Evolutionary conservation across 768 basidiomycete species (phyloP).

Genomic region (Boletellus ananiceps): DNA sequence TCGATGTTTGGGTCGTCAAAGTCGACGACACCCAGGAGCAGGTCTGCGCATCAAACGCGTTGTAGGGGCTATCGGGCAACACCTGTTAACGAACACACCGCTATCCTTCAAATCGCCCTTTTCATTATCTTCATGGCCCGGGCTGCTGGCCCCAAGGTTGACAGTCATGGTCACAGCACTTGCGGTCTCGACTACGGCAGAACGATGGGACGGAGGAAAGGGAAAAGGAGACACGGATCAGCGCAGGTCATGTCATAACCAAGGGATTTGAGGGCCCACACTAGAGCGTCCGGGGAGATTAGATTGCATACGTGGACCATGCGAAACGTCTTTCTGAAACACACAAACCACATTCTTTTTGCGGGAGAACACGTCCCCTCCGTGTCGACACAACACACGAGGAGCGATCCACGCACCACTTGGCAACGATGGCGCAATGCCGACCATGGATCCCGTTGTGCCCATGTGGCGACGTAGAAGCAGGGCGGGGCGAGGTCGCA

Average conservation of each 20-base stretch:
- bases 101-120: slow-evolving; percentile 8
- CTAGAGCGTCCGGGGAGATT: not conserved
- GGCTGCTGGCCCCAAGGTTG: not conserved
- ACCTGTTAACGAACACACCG: not conserved
- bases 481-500: too few relatives aligned
- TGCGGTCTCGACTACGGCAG: not conserved
- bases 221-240: not conserved
- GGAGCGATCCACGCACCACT: too few relatives aligned
- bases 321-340: not conserved
- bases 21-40: slow-evolving; percentile 6
- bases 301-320: too few relatives aligned
- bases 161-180: slow-evolving; percentile 12
- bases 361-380: too few relatives aligned
- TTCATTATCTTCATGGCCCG: slow-evolving; percentile 10
- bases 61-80: not conserved
- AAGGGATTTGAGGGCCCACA: not conserved
- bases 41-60: not conserved
- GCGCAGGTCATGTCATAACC: too few relatives aligned
- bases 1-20: slow-evolving; percentile 39
- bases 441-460: too few relatives aligned
- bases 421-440: too few relatives aligned
- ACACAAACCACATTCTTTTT: not conserved
- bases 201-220: not conserved
- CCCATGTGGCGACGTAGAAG: too few relatives aligned
- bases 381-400: too few relatives aligned